Evolutionary conservation across 371 early-diverging fungal genomes (phyloP).

Genomic region (Syncephalastrum monosporum): DNA sequence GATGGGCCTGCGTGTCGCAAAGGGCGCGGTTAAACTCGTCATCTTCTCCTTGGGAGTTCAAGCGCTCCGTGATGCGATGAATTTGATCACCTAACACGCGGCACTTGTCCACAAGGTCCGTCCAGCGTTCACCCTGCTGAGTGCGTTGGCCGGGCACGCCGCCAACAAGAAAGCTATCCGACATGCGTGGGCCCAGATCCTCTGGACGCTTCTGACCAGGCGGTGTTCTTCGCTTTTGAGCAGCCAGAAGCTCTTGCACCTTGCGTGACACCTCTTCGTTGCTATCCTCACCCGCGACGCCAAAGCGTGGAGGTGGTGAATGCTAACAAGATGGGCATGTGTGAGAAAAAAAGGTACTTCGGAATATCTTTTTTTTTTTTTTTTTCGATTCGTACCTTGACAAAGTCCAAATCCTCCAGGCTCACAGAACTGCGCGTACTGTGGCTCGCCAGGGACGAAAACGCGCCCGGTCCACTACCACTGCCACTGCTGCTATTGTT

Average conservation of each 20-base stretch:
- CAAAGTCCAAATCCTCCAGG: conserved; percentile 25
- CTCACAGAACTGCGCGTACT: conserved; percentile 32
- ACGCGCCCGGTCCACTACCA: conserved; percentile 2
- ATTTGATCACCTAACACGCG: conserved; percentile 12
- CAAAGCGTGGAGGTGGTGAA: conserved; percentile 10
- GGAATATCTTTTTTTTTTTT: neutral
- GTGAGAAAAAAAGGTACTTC: neutral
- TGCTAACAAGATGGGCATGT: conserved; percentile 1
- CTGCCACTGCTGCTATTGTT: conserved; percentile 5
- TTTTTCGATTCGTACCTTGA: conserved; percentile 16
- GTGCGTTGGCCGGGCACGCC: neutral
- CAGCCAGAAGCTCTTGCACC: conserved; percentile 5
- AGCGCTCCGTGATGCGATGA: conserved; percentile 5
- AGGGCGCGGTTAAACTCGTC: neutral
- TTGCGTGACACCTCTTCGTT: conserved; percentile 11
- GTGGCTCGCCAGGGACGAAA: conserved; percentile 23
- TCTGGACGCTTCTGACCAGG: conserved; percentile 4
- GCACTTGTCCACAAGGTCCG: conserved; percentile 17
- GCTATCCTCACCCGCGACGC: conserved; percentile 1
- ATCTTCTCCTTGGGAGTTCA: neutral
- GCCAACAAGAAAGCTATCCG: neutral
- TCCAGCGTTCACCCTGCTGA: conserved; percentile 6
- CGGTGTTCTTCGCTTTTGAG: neutral
- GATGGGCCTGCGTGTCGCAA: neutral
- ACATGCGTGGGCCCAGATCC: conserved; percentile 1